These are phyloP conservation scores for Pythium sukuiense DNA, from an alignment of 352 stramenopile species.

Conservation along the genomic window DNA sequence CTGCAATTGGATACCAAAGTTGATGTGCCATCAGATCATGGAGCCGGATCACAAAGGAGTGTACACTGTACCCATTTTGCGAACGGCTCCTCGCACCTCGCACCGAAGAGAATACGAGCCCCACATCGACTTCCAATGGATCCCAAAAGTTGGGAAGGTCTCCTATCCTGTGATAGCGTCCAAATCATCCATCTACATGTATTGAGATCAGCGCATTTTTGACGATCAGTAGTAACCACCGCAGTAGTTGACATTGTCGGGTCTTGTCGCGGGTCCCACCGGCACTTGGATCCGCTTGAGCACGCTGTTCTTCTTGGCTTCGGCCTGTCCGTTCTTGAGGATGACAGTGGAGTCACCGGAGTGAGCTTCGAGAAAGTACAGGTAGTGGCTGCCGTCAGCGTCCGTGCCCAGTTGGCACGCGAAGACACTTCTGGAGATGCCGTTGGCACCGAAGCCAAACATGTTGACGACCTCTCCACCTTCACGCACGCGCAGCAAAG, in stretches of 20 bases:
- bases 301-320: conserved; percentile 38
- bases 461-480: conserved; percentile 52
- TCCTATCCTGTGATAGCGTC: too few species aligned
- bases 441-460: conserved; percentile 59
- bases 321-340: conserved; percentile 35
- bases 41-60: too few species aligned
- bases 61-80: too few species aligned
- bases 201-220: too few species aligned
- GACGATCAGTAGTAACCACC: neutral
- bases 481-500: conserved; percentile 52
- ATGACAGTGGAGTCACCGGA: conserved; percentile 43
- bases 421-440: conserved; percentile 50
- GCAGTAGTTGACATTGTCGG: conserved; percentile 3
- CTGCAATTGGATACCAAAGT: too few species aligned
- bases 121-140: too few species aligned
- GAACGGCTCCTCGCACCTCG: too few species aligned
- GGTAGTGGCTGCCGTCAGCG: conserved; percentile 40
- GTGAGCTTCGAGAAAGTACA: conserved; percentile 61
- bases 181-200: too few species aligned
- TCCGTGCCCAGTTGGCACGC: conserved; percentile 66
- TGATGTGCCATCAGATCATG: too few species aligned
- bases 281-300: conserved; percentile 51
- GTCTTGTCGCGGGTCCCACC: conserved; percentile 40
- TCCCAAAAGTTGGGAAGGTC: too few species aligned
- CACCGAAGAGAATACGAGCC: too few species aligned